These are phyloP conservation scores for Chenopodium berlandieri DNA, from an alignment of 148 eudicot species.

Conservation along the genomic window DNA sequence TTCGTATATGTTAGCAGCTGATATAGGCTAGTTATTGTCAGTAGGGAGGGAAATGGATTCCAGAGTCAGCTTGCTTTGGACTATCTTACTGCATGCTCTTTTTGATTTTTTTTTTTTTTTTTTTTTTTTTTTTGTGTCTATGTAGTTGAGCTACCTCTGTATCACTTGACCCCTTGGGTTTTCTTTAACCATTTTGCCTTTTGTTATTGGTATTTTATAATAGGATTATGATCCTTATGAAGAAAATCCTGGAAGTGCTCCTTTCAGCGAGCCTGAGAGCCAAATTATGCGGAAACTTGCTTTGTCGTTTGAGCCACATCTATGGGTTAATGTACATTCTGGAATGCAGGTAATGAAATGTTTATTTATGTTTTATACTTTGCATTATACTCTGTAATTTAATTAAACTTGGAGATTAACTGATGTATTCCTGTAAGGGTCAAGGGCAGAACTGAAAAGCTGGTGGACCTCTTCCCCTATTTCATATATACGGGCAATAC, in stretches of 20 bases:
- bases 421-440: background rate
- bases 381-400: background rate
- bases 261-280: conserved; percentile 96
- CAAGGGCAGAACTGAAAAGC: background rate
- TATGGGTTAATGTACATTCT: conserved; percentile 97
- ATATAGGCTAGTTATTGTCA: background rate
- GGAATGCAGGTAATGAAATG: conserved; percentile 79
- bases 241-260: conserved; percentile 88
- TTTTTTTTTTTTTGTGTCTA: too few species aligned
- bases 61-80: background rate
- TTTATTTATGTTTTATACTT: background rate
- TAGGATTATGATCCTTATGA: conserved; percentile 97
- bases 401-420: background rate
- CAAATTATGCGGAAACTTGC: conserved; percentile 83
- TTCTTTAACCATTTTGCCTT: background rate
- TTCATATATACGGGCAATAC: too few species aligned
- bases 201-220: conserved; percentile 4
- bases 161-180: conserved; percentile 4
- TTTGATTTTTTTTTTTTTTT: background rate
- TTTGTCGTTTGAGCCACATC: conserved; percentile 79
- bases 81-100: conserved; percentile 5
- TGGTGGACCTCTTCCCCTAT: background rate
- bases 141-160: conserved; percentile 3
- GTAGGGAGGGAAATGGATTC: background rate
- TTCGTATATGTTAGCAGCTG: background rate